Base-by-base conservation (phyloP, 2,329 filamentous ascomycete genomes). In the Alternaria brassicicola region DNA sequence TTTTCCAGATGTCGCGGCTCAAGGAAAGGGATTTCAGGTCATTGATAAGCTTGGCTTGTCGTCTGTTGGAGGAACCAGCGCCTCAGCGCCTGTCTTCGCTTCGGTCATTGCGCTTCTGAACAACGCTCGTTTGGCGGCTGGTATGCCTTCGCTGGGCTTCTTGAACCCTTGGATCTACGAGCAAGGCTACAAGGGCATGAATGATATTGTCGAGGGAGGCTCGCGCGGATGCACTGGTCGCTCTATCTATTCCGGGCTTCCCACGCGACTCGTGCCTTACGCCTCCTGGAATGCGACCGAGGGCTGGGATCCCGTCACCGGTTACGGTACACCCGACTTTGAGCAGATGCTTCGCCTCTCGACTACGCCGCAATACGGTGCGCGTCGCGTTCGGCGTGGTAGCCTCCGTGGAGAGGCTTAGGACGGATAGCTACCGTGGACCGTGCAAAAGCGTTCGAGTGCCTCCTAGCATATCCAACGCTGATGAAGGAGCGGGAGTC, bases 291-390 rank as follows among this genome's bases (percentile, higher is more conserved):
- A 83, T 69, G 82, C 82, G 21, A 82, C 80, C 0, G 60, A 69
- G 28, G 81, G 81, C 2, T 84, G 82, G 82, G 81, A 84, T 67
- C 81, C 82, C 1, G 81, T 79, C 5, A 83, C 81, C 13, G 81
- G 81, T 0, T 69, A 75, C 31, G 76, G 76, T 6, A 78, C 76
- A 26, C 76, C 76, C 0, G 69, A 77, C 45, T 76, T 78, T 52
- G 65, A 65, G 45, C 68, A 73, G 61, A 62, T 78, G 45, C 62
- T 77, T 28, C 61, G 69, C 56, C 58, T 77, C 17, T 60, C 61
- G n/a, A 46, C n/a, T 12, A 26, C n/a, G 46, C 52, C 64, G 25
- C 57, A 59, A 4, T 66, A 72, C 25, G 57, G 57, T 28, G 53
- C 63, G 36, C 59, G 63, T 33, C 60, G 65, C 12, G 62, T 63